phyloP scores from a whole-genome alignment of 257 asterid species.

The Nicotiana undulata region DNA sequence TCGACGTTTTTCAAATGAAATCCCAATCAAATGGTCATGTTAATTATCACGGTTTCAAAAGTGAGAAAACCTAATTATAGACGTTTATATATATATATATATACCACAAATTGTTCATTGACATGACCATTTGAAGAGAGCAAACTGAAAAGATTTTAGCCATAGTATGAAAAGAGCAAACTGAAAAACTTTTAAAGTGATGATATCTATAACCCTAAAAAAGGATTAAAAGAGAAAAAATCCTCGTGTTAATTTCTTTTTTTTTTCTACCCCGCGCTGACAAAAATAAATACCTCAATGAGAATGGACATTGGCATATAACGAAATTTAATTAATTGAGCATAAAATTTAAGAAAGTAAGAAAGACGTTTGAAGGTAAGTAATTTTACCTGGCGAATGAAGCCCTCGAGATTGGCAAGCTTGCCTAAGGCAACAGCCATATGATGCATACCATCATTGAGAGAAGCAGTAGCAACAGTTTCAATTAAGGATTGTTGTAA shows the following conservation, averaged over 20 bases:
- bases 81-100: too few species aligned
- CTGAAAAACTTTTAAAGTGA: not conserved
- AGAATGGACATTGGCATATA: not conserved
- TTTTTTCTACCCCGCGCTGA: not conserved
- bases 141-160: too few species aligned
- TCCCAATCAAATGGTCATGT: not conserved
- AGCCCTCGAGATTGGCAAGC: conserved; percentile 81
- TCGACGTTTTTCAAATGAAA: not conserved
- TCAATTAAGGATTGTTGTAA: conserved; percentile 71
- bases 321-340: too few species aligned
- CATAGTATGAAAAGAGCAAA: not conserved
- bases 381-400: conserved; percentile 67
- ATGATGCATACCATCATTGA: conserved; percentile 73
- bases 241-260: not conserved
- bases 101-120: not conserved
- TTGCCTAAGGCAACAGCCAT: conserved; percentile 88
- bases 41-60: not conserved
- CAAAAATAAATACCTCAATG: not conserved
- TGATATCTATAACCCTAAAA: not conserved
- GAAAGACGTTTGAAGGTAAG: not conserved
- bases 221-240: not conserved
- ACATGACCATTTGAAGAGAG: too few species aligned
- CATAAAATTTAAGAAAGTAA: too few species aligned
- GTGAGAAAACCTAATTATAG: not conserved
- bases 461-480: conserved; percentile 48